A percentile compares a stretch with the other conserved stretches of the same genome.
phyloP scores from a whole-genome alignment of 345 rosid species.

The Syzygium aqueum region DNA sequence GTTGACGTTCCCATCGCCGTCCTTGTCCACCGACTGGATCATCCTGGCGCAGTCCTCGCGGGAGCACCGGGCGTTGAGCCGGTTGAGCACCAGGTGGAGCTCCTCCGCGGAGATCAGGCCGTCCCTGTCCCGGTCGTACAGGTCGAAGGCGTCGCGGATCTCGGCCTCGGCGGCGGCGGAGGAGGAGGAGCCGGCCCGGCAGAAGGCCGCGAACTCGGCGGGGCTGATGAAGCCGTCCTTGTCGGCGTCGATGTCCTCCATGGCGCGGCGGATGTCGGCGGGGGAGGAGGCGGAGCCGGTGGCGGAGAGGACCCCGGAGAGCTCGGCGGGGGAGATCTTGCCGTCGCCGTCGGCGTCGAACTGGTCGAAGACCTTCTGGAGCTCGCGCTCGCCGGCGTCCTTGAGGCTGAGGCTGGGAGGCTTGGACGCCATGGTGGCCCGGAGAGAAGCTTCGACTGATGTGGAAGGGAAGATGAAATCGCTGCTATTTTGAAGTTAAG shows the following conservation, averaged over 20 bases:
- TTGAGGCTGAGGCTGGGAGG: not conserved
- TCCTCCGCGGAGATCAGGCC: conserved; percentile 26
- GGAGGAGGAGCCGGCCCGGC: conserved; percentile 12
- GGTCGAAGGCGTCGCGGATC: conserved; percentile 30
- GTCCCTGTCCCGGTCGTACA: conserved; percentile 27
- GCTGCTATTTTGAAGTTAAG: no score
- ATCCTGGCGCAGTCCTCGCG: conserved; percentile 27
- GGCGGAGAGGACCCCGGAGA: conserved; percentile 18
- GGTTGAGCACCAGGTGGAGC: conserved; percentile 28
- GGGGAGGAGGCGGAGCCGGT: conserved; percentile 19
- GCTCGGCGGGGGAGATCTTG: conserved; percentile 31
- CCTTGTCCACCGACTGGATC: conserved; percentile 26
- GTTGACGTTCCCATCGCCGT: conserved; percentile 31
- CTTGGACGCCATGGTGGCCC: not conserved
- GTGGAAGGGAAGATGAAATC: not conserved
- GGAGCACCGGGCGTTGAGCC: conserved; percentile 23
- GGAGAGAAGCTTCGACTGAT: not conserved
- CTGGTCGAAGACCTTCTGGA: conserved; percentile 17
- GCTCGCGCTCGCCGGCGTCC: conserved; percentile 3
- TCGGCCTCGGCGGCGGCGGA: conserved; percentile 1
- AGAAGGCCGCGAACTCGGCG: conserved; percentile 22
- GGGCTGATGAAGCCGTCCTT: conserved; percentile 25
- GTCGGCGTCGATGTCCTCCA: conserved; percentile 33
- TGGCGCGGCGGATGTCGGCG: conserved; percentile 15
- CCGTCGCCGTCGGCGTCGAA: conserved; percentile 35